Evolutionary conservation across 768 basidiomycete species (phyloP).

Genomic region (Suillus weaverae): DNA sequence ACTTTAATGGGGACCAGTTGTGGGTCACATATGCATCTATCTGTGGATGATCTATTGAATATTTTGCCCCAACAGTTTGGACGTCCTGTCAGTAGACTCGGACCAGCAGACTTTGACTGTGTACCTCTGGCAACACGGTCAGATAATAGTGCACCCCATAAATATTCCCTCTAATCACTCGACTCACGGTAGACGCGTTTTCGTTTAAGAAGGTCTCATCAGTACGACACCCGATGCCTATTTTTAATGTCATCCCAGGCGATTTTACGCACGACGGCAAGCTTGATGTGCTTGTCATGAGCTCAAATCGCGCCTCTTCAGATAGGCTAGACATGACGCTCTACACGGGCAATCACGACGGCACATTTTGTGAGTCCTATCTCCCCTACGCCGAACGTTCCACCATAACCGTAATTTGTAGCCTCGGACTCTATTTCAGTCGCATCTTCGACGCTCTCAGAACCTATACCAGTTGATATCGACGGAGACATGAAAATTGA

Average conservation of each 20-base stretch:
- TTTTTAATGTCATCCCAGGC: conserved; percentile 86
- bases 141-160: conserved; percentile 17
- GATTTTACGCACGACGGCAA: conserved; percentile 93
- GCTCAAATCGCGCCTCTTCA: conserved; percentile 43
- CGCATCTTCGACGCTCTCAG: conserved; percentile 65
- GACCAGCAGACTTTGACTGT: conserved; percentile 78
- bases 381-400: not conserved
- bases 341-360: conserved; percentile 61
- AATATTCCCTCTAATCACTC: conserved; percentile 7
- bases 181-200: conserved; percentile 51
- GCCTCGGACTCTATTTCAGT: conserved; percentile 45
- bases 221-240: conserved; percentile 53
- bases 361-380: conserved; percentile 61
- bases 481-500: conserved; percentile 90
- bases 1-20: conserved; percentile 97
- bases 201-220: conserved; percentile 49
- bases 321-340: conserved; percentile 64
- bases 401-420: conserved; percentile 5
- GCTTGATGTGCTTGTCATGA: conserved; percentile 89
- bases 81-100: conserved; percentile 72
- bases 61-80: conserved; percentile 51
- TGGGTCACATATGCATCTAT: conserved; percentile 39
- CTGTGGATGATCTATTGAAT: not conserved
- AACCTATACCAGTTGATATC: conserved; percentile 85
- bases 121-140: conserved; percentile 83